phyloP scores from a whole-genome alignment of 2,329 filamentous ascomycete genomes.

The Amesomyces nigricolor region DNA sequence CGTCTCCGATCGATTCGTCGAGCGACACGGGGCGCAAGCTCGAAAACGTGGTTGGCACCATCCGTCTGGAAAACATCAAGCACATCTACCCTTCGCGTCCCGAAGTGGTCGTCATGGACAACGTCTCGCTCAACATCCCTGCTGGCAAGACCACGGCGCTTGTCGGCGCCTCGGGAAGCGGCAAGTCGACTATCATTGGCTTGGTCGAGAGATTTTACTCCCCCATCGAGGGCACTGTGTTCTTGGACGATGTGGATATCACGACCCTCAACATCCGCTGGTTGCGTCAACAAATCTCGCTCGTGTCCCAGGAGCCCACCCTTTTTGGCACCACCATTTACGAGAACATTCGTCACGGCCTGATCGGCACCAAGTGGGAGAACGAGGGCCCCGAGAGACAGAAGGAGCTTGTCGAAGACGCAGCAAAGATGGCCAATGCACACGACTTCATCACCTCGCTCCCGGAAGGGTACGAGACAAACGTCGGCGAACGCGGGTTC shows the following conservation, averaged over 20 bases:
- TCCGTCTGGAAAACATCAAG: slow-evolving; percentile 76
- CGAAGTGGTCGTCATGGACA: slow-evolving; percentile 82
- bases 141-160: slow-evolving; percentile 89
- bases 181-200: slow-evolving; percentile 91
- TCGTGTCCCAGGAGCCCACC: slow-evolving; percentile 90
- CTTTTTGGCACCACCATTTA: slow-evolving; percentile 87
- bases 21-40: slow-evolving; percentile 66
- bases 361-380: slow-evolving; percentile 79
- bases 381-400: slow-evolving; percentile 61
- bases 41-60: slow-evolving; percentile 65
- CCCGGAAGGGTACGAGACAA: slow-evolving; percentile 85
- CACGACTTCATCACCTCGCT: slow-evolving; percentile 82
- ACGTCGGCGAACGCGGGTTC: slow-evolving; percentile 93
- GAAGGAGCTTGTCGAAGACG: slow-evolving; percentile 65
- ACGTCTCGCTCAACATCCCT: slow-evolving; percentile 72
- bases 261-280: slow-evolving; percentile 78
- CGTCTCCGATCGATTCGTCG: slow-evolving; percentile 75
- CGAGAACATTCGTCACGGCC: slow-evolving; percentile 82
- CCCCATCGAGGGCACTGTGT: slow-evolving; percentile 71
- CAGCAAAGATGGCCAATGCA: slow-evolving; percentile 86
- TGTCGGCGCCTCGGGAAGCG: slow-evolving; percentile 88
- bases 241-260: slow-evolving; percentile 78
- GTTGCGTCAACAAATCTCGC: slow-evolving; percentile 84
- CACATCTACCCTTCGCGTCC: slow-evolving; percentile 93
- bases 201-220: slow-evolving; percentile 92